These are phyloP conservation scores for Clavispora carvajalis DNA, from an alignment of 805 yeast species.

Conservation along the genomic window DNA sequence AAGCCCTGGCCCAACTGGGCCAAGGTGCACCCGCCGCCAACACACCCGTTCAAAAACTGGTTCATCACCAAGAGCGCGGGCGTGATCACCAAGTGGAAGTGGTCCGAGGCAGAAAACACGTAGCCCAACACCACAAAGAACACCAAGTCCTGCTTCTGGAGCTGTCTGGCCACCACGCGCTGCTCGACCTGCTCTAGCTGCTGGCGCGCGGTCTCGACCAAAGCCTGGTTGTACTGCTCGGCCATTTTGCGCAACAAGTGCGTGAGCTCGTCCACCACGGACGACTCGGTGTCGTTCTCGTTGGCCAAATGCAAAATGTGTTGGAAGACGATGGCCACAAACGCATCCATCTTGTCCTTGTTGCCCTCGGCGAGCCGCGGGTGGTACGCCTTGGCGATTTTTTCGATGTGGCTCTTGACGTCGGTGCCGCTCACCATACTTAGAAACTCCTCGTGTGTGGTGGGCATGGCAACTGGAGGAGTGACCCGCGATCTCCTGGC, in stretches of 20 bases:
- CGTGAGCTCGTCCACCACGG: slow-evolving; percentile 39
- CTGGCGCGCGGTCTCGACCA: slow-evolving; percentile 59
- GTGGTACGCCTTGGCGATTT: slow-evolving; percentile 56
- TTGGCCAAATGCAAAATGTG: slow-evolving; percentile 48
- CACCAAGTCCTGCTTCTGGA: slow-evolving; percentile 46
- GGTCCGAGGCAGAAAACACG: slow-evolving; percentile 90
- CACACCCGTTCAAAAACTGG: slow-evolving; percentile 45
- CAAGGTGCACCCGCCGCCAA: slow-evolving; percentile 35
- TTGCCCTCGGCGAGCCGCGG: slow-evolving; percentile 81
- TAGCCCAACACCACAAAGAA: slow-evolving; percentile 69
- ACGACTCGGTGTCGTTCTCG: slow-evolving; percentile 12
- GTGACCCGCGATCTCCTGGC: slow-evolving; percentile 1
- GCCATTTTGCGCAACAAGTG: slow-evolving; percentile 51
- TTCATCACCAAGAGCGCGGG: slow-evolving; percentile 73
- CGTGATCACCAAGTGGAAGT: slow-evolving; percentile 85
- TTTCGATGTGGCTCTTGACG: slow-evolving; percentile 46
- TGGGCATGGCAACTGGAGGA: slow-evolving; percentile 24
- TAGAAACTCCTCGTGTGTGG: slow-evolving; percentile 26
- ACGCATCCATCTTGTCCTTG: slow-evolving; percentile 61
- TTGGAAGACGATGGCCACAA: slow-evolving; percentile 59
- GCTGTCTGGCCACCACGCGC: slow-evolving; percentile 33
- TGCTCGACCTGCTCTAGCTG: slow-evolving; percentile 52
- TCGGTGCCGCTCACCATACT: slow-evolving; percentile 26
- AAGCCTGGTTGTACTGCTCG: slow-evolving; percentile 55
- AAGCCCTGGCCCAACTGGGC: slow-evolving; percentile 53